These are phyloP conservation scores for Liriodendron chinense DNA, from an alignment of 164 flowering plant genomes.

Conservation along the genomic window DNA sequence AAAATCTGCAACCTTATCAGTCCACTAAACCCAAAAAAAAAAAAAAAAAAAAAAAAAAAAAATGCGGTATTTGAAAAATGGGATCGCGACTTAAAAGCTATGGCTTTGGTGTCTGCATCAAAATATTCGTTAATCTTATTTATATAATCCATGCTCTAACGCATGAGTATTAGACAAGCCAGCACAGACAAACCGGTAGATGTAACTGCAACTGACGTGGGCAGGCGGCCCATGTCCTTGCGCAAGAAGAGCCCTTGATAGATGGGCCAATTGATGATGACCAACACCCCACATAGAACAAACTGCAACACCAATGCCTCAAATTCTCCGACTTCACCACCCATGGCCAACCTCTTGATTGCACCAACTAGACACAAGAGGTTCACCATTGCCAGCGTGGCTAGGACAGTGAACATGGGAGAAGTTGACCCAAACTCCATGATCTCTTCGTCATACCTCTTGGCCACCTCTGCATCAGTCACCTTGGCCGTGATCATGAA, in stretches of 20 bases:
- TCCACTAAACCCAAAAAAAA: too few species aligned
- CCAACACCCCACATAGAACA: constrained; percentile 38
- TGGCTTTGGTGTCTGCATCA: too few species aligned
- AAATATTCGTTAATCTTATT: too few species aligned
- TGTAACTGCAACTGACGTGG: constrained; percentile 42
- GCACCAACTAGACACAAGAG: constrained; percentile 16
- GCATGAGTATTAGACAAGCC: neutral
- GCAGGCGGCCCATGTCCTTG: constrained; percentile 65
- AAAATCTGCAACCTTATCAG: too few species aligned
- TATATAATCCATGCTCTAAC: too few species aligned
- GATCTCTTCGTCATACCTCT: constrained; percentile 31
- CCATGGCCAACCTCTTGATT: constrained; percentile 14
- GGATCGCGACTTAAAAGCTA: too few species aligned
- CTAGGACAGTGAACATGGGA: constrained; percentile 30
- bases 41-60: too few species aligned
- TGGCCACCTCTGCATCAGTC: constrained; percentile 24
- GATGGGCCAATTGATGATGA: constrained; percentile 53
- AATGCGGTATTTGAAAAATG: too few species aligned
- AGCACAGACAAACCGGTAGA: constrained; percentile 37
- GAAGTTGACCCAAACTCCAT: constrained; percentile 39
- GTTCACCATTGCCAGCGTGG: constrained; percentile 25
- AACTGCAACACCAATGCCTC: constrained; percentile 13
- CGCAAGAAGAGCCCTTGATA: constrained; percentile 58
- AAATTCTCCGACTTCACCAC: neutral
- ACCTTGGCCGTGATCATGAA: constrained; percentile 30